Base-by-base conservation (phyloP, 495 filamentous ascomycete genomes). In the Poronia punctata region DNA sequence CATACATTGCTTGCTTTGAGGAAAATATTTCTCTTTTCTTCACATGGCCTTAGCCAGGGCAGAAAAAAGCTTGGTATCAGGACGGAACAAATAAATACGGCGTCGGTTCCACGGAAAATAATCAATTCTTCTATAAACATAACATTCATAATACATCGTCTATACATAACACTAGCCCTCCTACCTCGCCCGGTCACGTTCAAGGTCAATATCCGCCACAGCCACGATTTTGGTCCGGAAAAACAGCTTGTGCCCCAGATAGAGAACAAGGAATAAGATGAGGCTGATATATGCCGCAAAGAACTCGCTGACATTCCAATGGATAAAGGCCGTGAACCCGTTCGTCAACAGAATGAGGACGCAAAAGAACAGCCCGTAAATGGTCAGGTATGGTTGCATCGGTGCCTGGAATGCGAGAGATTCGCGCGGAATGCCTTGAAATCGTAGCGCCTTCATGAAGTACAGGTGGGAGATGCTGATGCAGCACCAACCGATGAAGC, bases 291-390 rank as follows among this genome's bases (percentile, higher is more conserved):
- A 83, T 6, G 71, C 66, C 9, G 74, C 72, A 39, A 83, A 81
- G 47, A 83, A 83, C 15, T 64, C 57, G 52, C 64, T 59, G 7
- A 71, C 67, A 40, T 58, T 56, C 75, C 83, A 86, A 37, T 55
- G 52, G 30, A 86, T 77, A 57, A 82, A 86, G 3, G 70, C 61
- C 4, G 74, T 81, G 56, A 86, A 86, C 4, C 82, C 82, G 56
- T 84, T 79, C 4, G 80, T 83, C 10, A 86, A 26, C 34, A 76
- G 73, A 47, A 85, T 79, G 29, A 85, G 54, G 16, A 74, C 42
- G 63, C 72, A 79, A 66, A 83, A 82, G 46, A 77, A 72, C 20
- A 84, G 64, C 4, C 79, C 82, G 35, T 67, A 71, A 59, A 65
- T 76, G 8, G 75, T 67, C 27, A 70, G 63, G 54, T 62, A 83